Evolutionary conservation across 106 monocot genomes (phyloP).

Genomic region (Gastrodia elata): DNA sequence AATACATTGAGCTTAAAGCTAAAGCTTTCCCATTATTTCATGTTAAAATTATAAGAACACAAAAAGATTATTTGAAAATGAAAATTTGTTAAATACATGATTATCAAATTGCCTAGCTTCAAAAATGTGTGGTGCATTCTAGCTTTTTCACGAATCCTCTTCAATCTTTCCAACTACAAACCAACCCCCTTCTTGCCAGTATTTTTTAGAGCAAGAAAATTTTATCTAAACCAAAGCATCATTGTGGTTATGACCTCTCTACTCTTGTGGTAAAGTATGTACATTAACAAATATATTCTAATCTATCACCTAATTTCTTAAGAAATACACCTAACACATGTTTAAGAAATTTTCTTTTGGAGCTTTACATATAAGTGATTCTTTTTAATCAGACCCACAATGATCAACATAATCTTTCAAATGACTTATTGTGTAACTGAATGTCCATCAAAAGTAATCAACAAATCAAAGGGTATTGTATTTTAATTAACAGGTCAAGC

Average conservation of each 20-base stretch:
- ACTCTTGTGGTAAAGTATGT: neutral
- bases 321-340: neutral
- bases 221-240: neutral
- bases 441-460: no score
- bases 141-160: neutral
- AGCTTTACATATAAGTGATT: neutral
- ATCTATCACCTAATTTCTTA: no score
- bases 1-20: neutral
- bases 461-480: no score
- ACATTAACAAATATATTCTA: neutral
- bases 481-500: no score
- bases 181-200: neutral
- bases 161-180: neutral
- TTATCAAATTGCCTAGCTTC: neutral
- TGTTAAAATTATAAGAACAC: neutral
- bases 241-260: neutral
- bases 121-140: neutral
- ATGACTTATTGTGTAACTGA: no score
- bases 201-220: neutral
- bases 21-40: neutral
- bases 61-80: neutral
- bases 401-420: no score
- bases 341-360: neutral
- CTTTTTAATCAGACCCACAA: no score
- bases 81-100: neutral